Base-by-base conservation (phyloP, 2,329 filamentous ascomycete genomes). In the Huntiella abstrusa region DNA sequence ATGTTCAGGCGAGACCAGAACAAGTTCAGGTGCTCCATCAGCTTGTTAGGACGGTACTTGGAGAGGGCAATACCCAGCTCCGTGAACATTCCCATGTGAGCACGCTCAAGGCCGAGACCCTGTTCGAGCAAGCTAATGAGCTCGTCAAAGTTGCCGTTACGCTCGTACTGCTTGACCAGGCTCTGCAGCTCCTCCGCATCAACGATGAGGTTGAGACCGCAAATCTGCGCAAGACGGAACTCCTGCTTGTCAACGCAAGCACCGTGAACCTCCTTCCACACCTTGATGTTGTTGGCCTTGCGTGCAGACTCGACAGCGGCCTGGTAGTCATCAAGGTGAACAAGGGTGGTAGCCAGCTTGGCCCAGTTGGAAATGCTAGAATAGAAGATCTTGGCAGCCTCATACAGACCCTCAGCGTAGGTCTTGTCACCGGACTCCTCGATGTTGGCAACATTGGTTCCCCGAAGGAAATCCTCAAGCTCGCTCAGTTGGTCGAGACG, bases 1-100 rank as follows among this genome's bases (percentile, higher is more conserved):
- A 96, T 86, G 64, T 98, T 96, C 70, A 96, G 91, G 53, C 91
- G 75, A 54, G 80, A 83, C 91, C 91, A 98, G 76, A 98, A 98
- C 45, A 98, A 75, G 66, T 95, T 94, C 53, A 98, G 75, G 62
- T 98, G 91, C 67, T 98, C 91, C 88, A 98, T 95, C 17, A 95
- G 77, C 51, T 83, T 80, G 58, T 95, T 91, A 3, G 92, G 87
- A 57, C 92, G 87, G 61, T 96, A 98, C 63, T 84, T 93, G 54
- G 86, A 83, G 39, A 98, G 70, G 4, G 87, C 87, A 63, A 94
- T 87, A 36, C 87, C 91, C 12, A 98, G 66, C 56, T 84, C 79
- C 0, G 88, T 96, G 65, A 98, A 98, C 74, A 98, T 86, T 22
- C 85, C 88, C 86, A 94, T 94, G 59, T 96, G 87, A 17, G 80